Evolutionary conservation across 139 green algal species (phyloP).

Genomic region (Ostreobium quekettii): DNA sequence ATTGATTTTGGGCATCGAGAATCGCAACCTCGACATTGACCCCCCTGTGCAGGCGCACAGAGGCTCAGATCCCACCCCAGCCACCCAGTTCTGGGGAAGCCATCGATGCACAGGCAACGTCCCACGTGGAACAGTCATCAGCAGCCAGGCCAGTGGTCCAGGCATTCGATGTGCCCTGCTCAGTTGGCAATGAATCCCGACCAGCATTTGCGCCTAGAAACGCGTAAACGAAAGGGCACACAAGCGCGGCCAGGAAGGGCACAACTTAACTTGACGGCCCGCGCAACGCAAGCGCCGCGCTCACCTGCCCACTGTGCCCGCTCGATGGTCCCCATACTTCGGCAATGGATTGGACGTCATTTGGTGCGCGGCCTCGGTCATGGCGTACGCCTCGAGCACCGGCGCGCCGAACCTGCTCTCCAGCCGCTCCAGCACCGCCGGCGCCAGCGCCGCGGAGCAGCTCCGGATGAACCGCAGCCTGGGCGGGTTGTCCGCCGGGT

Average conservation of each 20-base stretch:
- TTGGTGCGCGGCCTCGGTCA: constrained; percentile 82
- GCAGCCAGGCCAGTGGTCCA: too few relatives aligned
- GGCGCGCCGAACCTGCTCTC: constrained; percentile 61
- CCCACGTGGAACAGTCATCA: too few relatives aligned
- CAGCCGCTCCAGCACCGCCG: constrained; percentile 58
- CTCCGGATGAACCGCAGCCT: constrained; percentile 77
- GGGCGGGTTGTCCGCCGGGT: constrained; percentile 31
- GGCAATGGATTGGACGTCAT: constrained; percentile 76
- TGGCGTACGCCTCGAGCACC: constrained; percentile 83
- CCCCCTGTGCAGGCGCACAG: too few relatives aligned
- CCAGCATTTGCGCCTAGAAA: too few relatives aligned
- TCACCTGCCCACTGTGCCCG: constrained; percentile 45
- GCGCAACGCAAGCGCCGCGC: constrained; percentile 18
- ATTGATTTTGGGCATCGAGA: constrained; percentile 33
- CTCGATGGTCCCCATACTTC: constrained; percentile 44
- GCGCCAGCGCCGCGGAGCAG: constrained; percentile 59
- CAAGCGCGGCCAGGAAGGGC: background rate
- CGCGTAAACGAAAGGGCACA: background rate
- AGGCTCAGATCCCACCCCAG: too few relatives aligned
- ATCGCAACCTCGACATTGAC: constrained; percentile 32
- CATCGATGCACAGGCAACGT: too few relatives aligned
- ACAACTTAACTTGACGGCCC: background rate
- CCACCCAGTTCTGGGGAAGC: too few relatives aligned
- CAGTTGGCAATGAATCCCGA: too few relatives aligned
- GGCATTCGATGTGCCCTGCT: too few relatives aligned